Base-by-base conservation (phyloP, 257 asterid species). In the Knoxia roxburghii region DNA sequence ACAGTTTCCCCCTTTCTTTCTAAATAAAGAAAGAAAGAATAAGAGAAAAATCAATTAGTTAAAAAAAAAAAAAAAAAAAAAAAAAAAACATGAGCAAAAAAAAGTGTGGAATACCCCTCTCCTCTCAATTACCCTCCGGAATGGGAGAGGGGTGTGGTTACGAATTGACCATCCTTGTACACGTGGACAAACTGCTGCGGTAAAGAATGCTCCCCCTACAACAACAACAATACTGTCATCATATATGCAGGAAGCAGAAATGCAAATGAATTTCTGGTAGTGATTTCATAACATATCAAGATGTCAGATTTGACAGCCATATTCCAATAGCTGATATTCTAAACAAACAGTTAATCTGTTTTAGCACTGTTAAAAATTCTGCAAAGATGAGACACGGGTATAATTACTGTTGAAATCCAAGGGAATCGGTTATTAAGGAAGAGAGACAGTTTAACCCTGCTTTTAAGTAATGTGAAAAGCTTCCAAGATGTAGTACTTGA, bases 151-250 rank as follows among this genome's bases (percentile, higher is more conserved):
- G 99, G 96, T 55, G 88, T 83, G 23, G 99, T 94, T 56, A 80
- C 83, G 52, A 90, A 90, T 52, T 82, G 95, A 27, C 96, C 97
- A 62, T 87, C 91, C 83, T 80, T 87, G 81, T 80, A 94, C 15
- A 39, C 80, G 64, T 94, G 95, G 75, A 87, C 60, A 66, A 83
- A 90, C 66, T 94, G 99, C 61, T 94, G 96, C 1, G 97, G 99
- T 78, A 94, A 83, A 77, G 96, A 81, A 74, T 87, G 95, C 79
- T 94, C 97, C 51, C 74, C 89, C 99, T 94, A 83, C 76, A 83
- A 68, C 46, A 63, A 51, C n/a, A 45, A 9, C 24, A 37, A 37
- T 37, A 37, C 41, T 37, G n/a, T n/a, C n/a, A n/a, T n/a, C n/a
- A 10, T 2, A 30, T n/a, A 30, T 13, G 32, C 13, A 52, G 17